These are phyloP conservation scores for Penicillium odoratum DNA, from an alignment of 495 filamentous ascomycete genomes.

Conservation along the genomic window DNA sequence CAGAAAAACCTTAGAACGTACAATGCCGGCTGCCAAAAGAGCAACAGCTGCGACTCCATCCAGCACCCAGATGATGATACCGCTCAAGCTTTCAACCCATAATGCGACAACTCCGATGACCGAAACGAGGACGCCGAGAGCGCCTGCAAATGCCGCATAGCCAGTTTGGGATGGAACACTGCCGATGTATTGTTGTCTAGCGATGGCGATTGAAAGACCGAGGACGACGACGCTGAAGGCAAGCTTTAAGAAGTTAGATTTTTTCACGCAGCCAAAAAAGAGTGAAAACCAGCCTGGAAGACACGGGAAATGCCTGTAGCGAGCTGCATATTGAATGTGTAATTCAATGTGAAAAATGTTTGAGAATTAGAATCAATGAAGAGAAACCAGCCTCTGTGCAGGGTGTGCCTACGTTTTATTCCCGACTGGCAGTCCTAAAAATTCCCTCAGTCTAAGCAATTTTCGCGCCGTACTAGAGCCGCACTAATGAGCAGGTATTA, in stretches of 20 bases:
- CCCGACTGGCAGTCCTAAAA: neutral
- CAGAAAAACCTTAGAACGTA: slow-evolving; percentile 33
- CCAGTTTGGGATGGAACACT: slow-evolving; percentile 38
- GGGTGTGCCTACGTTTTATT: neutral
- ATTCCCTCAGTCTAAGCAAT: neutral
- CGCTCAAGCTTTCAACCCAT: slow-evolving; percentile 40
- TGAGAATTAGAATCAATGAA: neutral
- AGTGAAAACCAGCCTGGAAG: slow-evolving; percentile 4
- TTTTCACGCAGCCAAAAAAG: neutral
- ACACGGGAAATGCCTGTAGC: slow-evolving; percentile 1
- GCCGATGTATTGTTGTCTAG: slow-evolving; percentile 41
- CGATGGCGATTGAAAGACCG: slow-evolving; percentile 45
- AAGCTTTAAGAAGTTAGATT: slow-evolving; percentile 28
- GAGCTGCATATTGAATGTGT: slow-evolving; percentile 9
- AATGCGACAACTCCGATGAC: slow-evolving; percentile 37
- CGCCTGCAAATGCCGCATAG: slow-evolving; percentile 50
- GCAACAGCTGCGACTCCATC: slow-evolving; percentile 47
- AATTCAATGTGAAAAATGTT: neutral
- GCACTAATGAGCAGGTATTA: neutral
- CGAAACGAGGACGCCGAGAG: slow-evolving; percentile 45
- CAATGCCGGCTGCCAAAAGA: slow-evolving; percentile 53
- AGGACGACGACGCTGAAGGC: slow-evolving; percentile 48
- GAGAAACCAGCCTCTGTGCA: neutral
- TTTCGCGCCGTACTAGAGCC: neutral
- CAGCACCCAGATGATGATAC: slow-evolving; percentile 35